Conservation (phyloP, 768 basidiomycete genomes). For the Mycena rosella region DNA sequence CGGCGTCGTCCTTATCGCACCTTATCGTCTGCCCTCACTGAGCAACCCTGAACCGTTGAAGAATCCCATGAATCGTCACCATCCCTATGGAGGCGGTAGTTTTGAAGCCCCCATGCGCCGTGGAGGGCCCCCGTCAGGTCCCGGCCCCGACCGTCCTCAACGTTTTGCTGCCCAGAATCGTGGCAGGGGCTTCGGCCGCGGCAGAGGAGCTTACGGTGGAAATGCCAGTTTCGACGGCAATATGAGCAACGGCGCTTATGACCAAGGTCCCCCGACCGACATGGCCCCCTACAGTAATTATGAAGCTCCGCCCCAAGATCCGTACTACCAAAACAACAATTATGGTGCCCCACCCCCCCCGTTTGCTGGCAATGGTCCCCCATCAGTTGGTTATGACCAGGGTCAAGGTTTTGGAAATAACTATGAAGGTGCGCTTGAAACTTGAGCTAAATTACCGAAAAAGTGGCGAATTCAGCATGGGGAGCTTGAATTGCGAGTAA, state of each 20-base stretch:
- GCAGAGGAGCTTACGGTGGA: conserved; percentile 61
- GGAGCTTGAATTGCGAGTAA: conserved; percentile 56
- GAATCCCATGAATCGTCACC: conserved; percentile 84
- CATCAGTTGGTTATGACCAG: conserved; percentile 67
- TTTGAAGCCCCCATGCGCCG: conserved; percentile 62
- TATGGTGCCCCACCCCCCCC: conserved; percentile 66
- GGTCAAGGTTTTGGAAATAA: conserved; percentile 62
- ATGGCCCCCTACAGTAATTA: conserved; percentile 78
- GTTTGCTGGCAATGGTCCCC: conserved; percentile 59
- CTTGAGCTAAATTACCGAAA: conserved; percentile 67
- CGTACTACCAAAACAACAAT: conserved; percentile 79
- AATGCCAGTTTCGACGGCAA: conserved; percentile 61
- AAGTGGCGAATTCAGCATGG: conserved; percentile 49
- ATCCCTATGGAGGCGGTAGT: conserved; percentile 84
- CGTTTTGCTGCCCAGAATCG: conserved; percentile 59
- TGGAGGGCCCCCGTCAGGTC: conserved; percentile 74
- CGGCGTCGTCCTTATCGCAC: conserved; percentile 30
- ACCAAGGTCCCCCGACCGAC: conserved; percentile 73
- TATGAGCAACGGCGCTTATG: conserved; percentile 69
- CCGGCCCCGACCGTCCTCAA: conserved; percentile 82
- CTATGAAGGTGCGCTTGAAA: conserved; percentile 91
- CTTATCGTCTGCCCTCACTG: conserved; percentile 26
- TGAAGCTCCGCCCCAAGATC: conserved; percentile 69
- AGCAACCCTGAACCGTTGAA: conserved; percentile 35
- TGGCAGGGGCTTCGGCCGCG: conserved; percentile 59